Conservation (phyloP, 805 yeast species). For the Isabelozyma pseudorhagii region DNA sequence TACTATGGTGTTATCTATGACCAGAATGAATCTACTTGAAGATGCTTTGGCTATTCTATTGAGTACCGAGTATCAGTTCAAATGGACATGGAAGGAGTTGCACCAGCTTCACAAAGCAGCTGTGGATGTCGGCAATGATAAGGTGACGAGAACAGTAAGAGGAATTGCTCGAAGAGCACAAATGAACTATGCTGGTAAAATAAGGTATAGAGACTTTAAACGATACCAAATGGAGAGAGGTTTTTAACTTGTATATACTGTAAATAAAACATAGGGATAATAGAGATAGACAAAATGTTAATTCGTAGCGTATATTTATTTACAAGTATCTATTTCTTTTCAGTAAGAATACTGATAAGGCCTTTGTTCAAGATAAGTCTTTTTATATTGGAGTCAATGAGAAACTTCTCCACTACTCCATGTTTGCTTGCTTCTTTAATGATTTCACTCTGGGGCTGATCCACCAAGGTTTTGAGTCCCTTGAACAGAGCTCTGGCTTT, state of each 20-base stretch:
- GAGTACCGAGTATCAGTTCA: slow-evolving; percentile 64
- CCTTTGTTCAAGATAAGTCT: slow-evolving; percentile 56
- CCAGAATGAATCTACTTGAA: slow-evolving; percentile 50
- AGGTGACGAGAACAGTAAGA: slow-evolving; percentile 25
- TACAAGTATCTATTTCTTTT: slow-evolving; percentile 10
- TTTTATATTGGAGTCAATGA: slow-evolving; percentile 41
- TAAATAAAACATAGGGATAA: background rate
- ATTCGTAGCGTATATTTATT: slow-evolving; percentile 4
- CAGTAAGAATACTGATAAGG: slow-evolving; percentile 42
- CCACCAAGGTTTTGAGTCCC: slow-evolving; percentile 31
- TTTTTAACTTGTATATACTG: slow-evolving; percentile 11
- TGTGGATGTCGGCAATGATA: slow-evolving; percentile 27
- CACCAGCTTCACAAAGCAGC: slow-evolving; percentile 26
- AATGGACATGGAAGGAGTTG: slow-evolving; percentile 56
- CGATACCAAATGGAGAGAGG: slow-evolving; percentile 30
- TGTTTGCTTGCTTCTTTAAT: slow-evolving; percentile 30
- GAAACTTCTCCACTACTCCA: slow-evolving; percentile 39
- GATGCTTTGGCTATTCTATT: slow-evolving; percentile 71
- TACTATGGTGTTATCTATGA: slow-evolving; percentile 60
- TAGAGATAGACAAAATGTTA: background rate
- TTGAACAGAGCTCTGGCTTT: slow-evolving; percentile 51
- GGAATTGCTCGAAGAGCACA: slow-evolving; percentile 36
- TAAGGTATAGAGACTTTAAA: slow-evolving; percentile 32
- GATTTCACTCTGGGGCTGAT: slow-evolving; percentile 30
- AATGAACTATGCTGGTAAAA: slow-evolving; percentile 35